phyloP scores from a whole-genome alignment of 108 stramenopile genomes.

The Fragilariopsis cylindrus region DNA sequence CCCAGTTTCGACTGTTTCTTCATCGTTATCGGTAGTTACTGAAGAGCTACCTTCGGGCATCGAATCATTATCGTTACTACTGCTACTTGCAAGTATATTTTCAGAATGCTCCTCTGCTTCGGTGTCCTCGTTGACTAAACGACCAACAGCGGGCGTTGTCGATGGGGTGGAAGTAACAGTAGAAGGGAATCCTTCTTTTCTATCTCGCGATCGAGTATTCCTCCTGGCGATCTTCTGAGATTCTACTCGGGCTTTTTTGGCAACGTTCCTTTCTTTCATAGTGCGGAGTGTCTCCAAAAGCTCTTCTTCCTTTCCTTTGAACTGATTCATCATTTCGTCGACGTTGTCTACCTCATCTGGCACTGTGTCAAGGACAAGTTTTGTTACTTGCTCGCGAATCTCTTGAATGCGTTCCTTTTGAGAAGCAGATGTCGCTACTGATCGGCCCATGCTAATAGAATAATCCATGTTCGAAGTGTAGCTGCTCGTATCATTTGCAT shows the following conservation, averaged over 20 bases:
- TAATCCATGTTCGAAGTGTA: slow-evolving; percentile 11
- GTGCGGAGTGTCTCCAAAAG: slow-evolving; percentile 62
- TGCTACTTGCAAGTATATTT: neutral
- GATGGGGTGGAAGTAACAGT: neutral
- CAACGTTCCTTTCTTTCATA: slow-evolving; percentile 63
- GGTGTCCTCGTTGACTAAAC: neutral
- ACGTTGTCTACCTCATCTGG: slow-evolving; percentile 69
- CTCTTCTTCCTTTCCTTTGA: slow-evolving; percentile 58
- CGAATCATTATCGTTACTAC: neutral
- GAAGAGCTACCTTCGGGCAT: no score
- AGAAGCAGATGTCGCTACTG: slow-evolving; percentile 5
- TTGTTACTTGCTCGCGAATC: slow-evolving; percentile 52
- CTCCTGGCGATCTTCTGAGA: slow-evolving; percentile 47
- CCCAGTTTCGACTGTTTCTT: neutral
- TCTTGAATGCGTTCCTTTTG: slow-evolving; percentile 38
- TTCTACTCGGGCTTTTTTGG: slow-evolving; percentile 54
- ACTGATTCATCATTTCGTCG: slow-evolving; percentile 75
- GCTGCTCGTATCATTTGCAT: slow-evolving; percentile 17
- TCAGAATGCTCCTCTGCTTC: neutral
- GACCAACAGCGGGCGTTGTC: neutral
- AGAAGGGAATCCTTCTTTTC: neutral
- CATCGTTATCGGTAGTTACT: slow-evolving; percentile 5
- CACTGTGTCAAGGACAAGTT: slow-evolving; percentile 52
- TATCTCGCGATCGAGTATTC: neutral
- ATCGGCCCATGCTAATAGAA: slow-evolving; percentile 11